Evolutionary conservation across 495 filamentous ascomycete genomes (phyloP).

Genomic region (Delitschia confertaspora): DNA sequence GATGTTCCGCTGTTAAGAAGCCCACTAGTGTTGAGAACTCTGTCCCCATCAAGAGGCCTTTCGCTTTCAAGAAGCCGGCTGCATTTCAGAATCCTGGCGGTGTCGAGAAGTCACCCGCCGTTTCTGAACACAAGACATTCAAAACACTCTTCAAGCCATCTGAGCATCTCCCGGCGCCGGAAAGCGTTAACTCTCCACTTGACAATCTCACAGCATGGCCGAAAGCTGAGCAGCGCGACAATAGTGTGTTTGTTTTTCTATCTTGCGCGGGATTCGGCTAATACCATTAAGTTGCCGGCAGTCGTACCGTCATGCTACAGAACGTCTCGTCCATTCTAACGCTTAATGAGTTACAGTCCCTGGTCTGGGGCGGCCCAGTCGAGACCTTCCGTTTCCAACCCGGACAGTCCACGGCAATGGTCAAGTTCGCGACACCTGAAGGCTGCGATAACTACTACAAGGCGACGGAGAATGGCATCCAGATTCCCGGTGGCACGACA

Average conservation of each 20-base stretch:
- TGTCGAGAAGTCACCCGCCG: neutral
- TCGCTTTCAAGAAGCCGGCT: no score
- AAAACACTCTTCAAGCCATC: no score
- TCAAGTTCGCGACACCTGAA: conserved; percentile 39
- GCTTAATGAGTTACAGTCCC: conserved; percentile 34
- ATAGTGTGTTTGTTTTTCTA: conserved; percentile 5
- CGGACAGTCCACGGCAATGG: conserved; percentile 26
- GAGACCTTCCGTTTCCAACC: conserved; percentile 30
- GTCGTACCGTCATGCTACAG: conserved; percentile 36
- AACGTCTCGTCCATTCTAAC: conserved; percentile 29
- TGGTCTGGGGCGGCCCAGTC: conserved; percentile 41
- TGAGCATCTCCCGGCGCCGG: neutral
- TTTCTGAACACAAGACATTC: no score
- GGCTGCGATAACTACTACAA: conserved; percentile 38
- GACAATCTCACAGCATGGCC: conserved; percentile 16
- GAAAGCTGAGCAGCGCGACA: conserved; percentile 16
- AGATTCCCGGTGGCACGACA: conserved; percentile 16
- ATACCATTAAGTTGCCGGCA: conserved; percentile 30
- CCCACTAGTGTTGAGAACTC: no score
- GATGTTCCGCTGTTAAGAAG: no score
- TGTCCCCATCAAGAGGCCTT: no score
- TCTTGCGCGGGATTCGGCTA: neutral
- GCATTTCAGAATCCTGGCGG: neutral
- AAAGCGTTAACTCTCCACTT: neutral
- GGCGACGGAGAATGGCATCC: conserved; percentile 40